A percentile compares a stretch with the other conserved stretches of the same genome.
Evolutionary conservation across 1,284 basidiomycete genomes (phyloP).

Genomic region (Moesziomyces antarcticus): DNA sequence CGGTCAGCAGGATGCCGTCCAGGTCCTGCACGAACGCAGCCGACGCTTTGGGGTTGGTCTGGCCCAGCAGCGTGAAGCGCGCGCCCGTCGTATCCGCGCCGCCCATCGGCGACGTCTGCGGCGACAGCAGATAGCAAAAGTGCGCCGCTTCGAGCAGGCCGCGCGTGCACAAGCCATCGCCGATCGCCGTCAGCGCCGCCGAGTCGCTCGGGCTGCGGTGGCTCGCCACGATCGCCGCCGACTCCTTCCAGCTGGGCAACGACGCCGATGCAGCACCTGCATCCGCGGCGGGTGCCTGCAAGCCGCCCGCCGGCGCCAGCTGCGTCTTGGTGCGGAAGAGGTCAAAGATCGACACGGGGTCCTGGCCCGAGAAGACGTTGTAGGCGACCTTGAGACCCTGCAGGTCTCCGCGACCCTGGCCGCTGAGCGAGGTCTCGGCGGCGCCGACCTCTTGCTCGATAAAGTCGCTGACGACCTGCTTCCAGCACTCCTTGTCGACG

Average conservation of each 20-base stretch:
- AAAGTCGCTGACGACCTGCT: constrained; percentile 88
- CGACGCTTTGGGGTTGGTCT: constrained; percentile 73
- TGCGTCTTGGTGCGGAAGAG: constrained; percentile 58
- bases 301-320: constrained; percentile 28
- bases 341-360: constrained; percentile 54
- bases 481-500: constrained; percentile 92
- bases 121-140: constrained; percentile 88
- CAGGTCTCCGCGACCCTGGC: constrained; percentile 40
- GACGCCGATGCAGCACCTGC: constrained; percentile 72
- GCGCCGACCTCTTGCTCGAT: constrained; percentile 77
- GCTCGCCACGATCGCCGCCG: constrained; percentile 83
- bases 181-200: constrained; percentile 84
- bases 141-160: constrained; percentile 88
- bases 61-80: constrained; percentile 76
- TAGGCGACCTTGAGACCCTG: constrained; percentile 65
- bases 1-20: constrained; percentile 86
- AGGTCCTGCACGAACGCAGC: constrained; percentile 76
- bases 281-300: constrained; percentile 47
- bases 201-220: constrained; percentile 75
- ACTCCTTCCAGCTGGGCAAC: constrained; percentile 85
- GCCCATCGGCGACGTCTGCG: constrained; percentile 80
- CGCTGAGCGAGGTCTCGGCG: constrained; percentile 18
- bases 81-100: constrained; percentile 75
- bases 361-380: constrained; percentile 62
- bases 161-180: constrained; percentile 80